Base-by-base conservation (phyloP, 2,329 filamentous ascomycete genomes). In the Neurospora sp. region DNA sequence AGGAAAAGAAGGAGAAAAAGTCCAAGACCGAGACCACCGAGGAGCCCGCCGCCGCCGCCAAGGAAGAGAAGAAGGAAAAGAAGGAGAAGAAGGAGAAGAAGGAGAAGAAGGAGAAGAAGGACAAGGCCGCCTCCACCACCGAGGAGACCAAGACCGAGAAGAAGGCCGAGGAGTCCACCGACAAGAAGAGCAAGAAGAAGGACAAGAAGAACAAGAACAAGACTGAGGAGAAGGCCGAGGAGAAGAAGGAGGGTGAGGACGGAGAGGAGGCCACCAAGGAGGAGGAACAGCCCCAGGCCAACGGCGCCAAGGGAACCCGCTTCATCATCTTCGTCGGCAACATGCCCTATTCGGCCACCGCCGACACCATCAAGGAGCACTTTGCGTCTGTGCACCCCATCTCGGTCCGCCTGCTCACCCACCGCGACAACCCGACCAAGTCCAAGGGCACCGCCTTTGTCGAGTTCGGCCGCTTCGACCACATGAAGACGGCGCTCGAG, bases 401-500 rank as follows among this genome's bases (percentile, higher is more conserved):
- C 68, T 85, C 86, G 1, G 85, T 96, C 67, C 92, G 95, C 28
- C 89, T 93, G 72, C 87, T 92, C 67, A 92, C 89, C 39, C 72
- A 77, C 68, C 74, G 74, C 68, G 86, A 91, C 76, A 88, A 89
- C 73, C 75, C 76, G 43, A 62, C 62, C 68, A 78, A 77, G 73
- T 76, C 75, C 67, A 74, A 74, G 58, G 77, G 93, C 42, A 91
- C 91, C 76, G 93, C 92, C 6, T 97, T 97, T 80, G 84, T 98
- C 75, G 95, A 98, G 80, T 98, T 97, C 78, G 89, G 89, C 73
- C 86, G 89, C 74, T 96, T 90, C 81, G 91, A 94, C 80, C 89
- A 91, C 78, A 96, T 97, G 93, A 92, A 96, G 84, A 96, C 93
- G 39, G 97, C 93, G 78, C 85, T 98, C 72, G 92, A 94, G 80